Percentiles rank a stretch among this genome's conserved stretches.
Evolutionary conservation across 1,139 yeast species (phyloP).

Genomic region (Blastobotrys aristatus): DNA sequence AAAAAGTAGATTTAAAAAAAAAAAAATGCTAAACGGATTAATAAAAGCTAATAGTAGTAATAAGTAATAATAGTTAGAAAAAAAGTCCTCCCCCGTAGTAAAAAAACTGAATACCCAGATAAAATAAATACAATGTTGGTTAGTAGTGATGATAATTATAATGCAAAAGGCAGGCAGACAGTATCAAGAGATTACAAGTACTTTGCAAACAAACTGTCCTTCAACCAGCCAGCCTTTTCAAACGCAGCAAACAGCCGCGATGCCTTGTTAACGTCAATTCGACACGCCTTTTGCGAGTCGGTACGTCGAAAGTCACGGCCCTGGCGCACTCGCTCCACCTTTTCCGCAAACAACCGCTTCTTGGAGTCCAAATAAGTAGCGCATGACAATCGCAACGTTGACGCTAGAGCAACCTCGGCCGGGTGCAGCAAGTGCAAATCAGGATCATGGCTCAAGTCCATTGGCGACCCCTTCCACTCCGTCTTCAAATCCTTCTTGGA

Average conservation of each 20-base stretch:
- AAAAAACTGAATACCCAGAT: too few relatives aligned
- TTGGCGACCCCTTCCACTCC: conserved; percentile 98
- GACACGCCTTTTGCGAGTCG: conserved; percentile 95
- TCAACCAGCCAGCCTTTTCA: conserved; percentile 94
- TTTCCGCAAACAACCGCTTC: conserved; percentile 82
- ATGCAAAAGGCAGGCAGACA: conserved; percentile 2
- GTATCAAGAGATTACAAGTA: conserved; percentile 34
- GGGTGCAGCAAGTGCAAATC: conserved; percentile 71
- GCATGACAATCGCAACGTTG: conserved; percentile 82
- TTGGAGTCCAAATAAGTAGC: conserved; percentile 87
- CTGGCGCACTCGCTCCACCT: conserved; percentile 67
- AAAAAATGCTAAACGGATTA: conserved; percentile 2
- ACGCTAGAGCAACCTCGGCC: conserved; percentile 83
- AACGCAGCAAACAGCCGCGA: conserved; percentile 87
- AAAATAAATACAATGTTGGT: too few relatives aligned
- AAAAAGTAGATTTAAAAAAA: background rate
- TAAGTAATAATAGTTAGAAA: background rate
- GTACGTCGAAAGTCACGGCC: conserved; percentile 91
- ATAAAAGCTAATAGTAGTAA: too few relatives aligned
- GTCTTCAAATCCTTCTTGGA: conserved; percentile 64
- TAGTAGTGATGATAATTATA: background rate
- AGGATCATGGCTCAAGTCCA: conserved; percentile 82
- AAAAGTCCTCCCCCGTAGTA: background rate
- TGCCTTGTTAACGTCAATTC: conserved; percentile 96
- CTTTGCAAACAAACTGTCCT: conserved; percentile 64